Evolutionary conservation across 2,329 filamentous ascomycete species (phyloP).

Genomic region (Hypoxylon rubiginosum): DNA sequence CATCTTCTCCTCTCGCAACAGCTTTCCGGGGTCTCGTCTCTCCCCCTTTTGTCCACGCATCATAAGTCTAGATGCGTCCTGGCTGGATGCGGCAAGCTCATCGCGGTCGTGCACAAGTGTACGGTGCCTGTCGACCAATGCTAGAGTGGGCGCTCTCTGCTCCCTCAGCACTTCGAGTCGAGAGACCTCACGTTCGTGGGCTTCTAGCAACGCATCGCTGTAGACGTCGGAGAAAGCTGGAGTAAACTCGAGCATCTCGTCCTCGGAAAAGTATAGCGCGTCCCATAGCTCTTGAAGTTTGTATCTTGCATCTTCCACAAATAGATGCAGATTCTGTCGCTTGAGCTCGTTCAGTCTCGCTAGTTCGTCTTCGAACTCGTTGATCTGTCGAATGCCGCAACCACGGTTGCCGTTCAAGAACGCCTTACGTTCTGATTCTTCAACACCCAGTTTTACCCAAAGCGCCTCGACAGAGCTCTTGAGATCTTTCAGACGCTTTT

Average conservation of each 20-base stretch:
- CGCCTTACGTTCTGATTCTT: constrained; percentile 83
- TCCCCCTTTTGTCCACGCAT: constrained; percentile 92
- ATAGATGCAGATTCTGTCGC: constrained; percentile 92
- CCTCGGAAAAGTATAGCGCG: constrained; percentile 91
- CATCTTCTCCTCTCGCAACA: constrained; percentile 98
- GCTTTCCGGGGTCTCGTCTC: constrained; percentile 91
- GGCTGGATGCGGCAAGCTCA: constrained; percentile 88
- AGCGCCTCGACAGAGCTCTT: constrained; percentile 83
- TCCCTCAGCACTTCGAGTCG: constrained; percentile 86
- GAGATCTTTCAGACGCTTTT: constrained; percentile 82
- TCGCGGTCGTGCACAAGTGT: constrained; percentile 87
- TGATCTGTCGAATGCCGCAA: constrained; percentile 90
- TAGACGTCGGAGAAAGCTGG: constrained; percentile 98
- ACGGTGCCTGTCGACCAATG: constrained; percentile 86
- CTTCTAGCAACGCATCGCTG: constrained; percentile 93
- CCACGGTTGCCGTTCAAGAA: constrained; percentile 92
- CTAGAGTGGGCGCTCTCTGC: constrained; percentile 86
- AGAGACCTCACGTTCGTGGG: constrained; percentile 91
- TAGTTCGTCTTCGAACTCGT: constrained; percentile 95
- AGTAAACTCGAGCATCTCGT: constrained; percentile 98
- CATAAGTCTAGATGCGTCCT: constrained; percentile 95
- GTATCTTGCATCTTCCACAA: constrained; percentile 93
- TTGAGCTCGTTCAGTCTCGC: constrained; percentile 90
- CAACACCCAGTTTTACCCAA: constrained; percentile 89
- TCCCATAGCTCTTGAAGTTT: constrained; percentile 97